A percentile compares a stretch with the other conserved stretches of the same genome.
phyloP scores from a whole-genome alignment of 495 filamentous ascomycete genomes.

The Penicillium malachiteum region DNA sequence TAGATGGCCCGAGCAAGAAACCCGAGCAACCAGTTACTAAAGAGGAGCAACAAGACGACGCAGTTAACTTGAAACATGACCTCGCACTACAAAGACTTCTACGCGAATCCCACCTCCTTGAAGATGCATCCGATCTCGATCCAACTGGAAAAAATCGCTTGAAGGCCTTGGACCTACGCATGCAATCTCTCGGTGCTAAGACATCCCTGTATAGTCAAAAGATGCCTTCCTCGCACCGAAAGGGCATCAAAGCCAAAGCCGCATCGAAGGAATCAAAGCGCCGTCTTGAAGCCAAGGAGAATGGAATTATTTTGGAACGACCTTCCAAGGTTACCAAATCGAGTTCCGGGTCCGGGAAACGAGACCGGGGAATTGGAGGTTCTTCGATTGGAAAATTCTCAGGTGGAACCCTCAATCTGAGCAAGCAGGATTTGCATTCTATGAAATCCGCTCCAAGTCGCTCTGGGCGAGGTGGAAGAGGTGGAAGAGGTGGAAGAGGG shows the following conservation, averaged over 20 bases:
- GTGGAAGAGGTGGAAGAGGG: constrained; percentile 26
- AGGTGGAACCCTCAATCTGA: constrained; percentile 76
- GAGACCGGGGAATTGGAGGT: constrained; percentile 67
- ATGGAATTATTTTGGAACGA: constrained; percentile 85
- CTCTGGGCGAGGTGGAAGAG: constrained; percentile 36
- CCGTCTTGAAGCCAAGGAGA: constrained; percentile 77
- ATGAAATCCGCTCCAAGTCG: constrained; percentile 42
- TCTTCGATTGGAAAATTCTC: constrained; percentile 78
- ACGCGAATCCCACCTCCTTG: constrained; percentile 88
- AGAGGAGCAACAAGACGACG: constrained; percentile 53
- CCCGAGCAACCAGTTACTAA: constrained; percentile 34
- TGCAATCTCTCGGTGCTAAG: constrained; percentile 78
- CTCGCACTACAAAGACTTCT: constrained; percentile 86
- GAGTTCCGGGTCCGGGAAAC: constrained; percentile 39
- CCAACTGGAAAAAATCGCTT: constrained; percentile 63
- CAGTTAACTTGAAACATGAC: constrained; percentile 80
- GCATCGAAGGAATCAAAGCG: constrained; percentile 64
- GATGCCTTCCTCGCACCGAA: constrained; percentile 79
- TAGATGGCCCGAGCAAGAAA: constrained; percentile 28
- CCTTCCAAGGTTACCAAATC: constrained; percentile 45
- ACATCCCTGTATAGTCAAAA: constrained; percentile 69
- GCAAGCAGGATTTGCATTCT: constrained; percentile 67
- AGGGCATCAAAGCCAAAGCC: constrained; percentile 71
- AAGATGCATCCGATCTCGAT: constrained; percentile 59
- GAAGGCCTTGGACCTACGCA: constrained; percentile 77